Base-by-base conservation (phyloP, 2,329 filamentous ascomycete species). In the Colletotrichum tofieldiae region DNA sequence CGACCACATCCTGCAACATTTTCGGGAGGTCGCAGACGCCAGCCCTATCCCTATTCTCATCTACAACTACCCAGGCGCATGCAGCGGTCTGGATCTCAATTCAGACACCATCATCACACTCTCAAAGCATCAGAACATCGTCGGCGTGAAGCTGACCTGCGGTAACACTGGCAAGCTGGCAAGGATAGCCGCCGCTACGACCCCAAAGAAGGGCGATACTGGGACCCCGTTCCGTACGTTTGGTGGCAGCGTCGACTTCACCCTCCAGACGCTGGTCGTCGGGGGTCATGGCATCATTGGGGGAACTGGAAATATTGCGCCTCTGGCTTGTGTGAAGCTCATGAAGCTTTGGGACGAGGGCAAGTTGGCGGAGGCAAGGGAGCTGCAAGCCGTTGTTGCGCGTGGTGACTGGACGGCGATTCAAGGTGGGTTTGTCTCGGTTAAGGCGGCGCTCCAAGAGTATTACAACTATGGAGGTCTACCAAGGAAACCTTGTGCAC, bases 181-280 rank as follows among this genome's bases (percentile, higher is more conserved):
- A 2, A 79, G 80, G 79, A 84, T 85, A 76, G 89, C 79, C 71
- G 79, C 89, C 67, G 86, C 85, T 4, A 71, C 71, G 3, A 26
- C 9, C 37, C 68, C 41, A 37, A 74, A 20, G 43, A 74, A 56
- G 73, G 71, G 47, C 67, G 58, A 76, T 71, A 0, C 29, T 55
- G 20, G 20, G 3, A 26, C 23, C n/a, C 69, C 65, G 12, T 94
- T 94, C 84, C 86, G 93, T 78, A 92, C 91, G 68, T 89, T 93
- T 77, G 93, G 91, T 54, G 93, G 93, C 62, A 92, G 90, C 52
- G 92, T 92, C 61, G 93, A 95, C 82, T 94, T 94, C 80, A 92
- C 90, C 8, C 82, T 94, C 20, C 93, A 94, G 79, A 91, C 91
- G 0, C 81, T 94, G 41, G 86, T 93, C 52, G 92, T 90, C 4